These are phyloP conservation scores for Sisymbrium altissimum DNA, from an alignment of 345 rosid species.

Conservation along the genomic window DNA sequence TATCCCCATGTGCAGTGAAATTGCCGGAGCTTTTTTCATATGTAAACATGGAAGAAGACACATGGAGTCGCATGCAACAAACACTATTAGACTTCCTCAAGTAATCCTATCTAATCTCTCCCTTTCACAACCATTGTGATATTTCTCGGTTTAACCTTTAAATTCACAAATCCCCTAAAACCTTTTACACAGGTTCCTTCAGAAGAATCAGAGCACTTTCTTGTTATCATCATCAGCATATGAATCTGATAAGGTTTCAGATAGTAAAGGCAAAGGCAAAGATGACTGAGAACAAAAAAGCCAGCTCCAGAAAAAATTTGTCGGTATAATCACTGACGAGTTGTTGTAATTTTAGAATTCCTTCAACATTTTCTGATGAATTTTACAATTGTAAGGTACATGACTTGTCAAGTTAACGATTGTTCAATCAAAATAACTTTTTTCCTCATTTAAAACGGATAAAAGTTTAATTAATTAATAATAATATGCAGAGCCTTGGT, in stretches of 20 bases:
- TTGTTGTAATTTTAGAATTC: constrained; percentile 32
- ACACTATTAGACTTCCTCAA: constrained; percentile 80
- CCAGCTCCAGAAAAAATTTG: background rate
- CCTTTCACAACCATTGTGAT: background rate
- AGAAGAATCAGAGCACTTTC: constrained; percentile 82
- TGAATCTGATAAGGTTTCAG: constrained; percentile 47
- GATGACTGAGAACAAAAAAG: constrained; percentile 39
- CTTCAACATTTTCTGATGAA: constrained; percentile 20
- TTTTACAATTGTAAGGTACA: background rate
- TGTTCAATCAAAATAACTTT: background rate
- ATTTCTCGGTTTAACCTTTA: background rate
- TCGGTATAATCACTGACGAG: background rate
- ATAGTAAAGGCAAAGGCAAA: constrained; percentile 72
- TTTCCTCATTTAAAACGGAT: background rate
- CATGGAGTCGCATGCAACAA: constrained; percentile 72
- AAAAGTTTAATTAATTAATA: background rate
- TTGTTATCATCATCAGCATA: constrained; percentile 64
- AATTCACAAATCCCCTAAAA: background rate
- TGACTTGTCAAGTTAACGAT: background rate
- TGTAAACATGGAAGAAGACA: constrained; percentile 89
- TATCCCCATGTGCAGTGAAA: constrained; percentile 56
- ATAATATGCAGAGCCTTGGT: background rate
- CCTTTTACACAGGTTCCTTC: constrained; percentile 65
- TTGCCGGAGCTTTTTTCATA: constrained; percentile 85
- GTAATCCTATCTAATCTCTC: background rate